Base-by-base conservation (phyloP, 2,329 filamentous ascomycete species). In the Fusarium bulbicola region DNA sequence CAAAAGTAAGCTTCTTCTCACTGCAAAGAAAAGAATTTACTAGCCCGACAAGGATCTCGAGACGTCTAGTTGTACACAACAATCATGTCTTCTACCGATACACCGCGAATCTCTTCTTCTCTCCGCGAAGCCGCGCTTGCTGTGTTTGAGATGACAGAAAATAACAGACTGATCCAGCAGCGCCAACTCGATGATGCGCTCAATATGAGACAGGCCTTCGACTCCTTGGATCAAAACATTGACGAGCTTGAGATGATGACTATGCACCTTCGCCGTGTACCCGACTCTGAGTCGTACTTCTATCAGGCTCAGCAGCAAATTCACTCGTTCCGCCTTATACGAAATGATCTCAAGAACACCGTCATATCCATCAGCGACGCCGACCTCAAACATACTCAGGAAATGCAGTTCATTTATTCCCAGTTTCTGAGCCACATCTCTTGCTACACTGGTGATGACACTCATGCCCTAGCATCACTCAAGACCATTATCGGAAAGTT, bases 191-290 rank as follows among this genome's bases (percentile, higher is more conserved):
- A 18, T 2, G 36, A 59, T 6, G 34, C 53, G 7, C 20, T 40
- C 14, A 5, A 30, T 11, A 30, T 49, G 15, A 47, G 18, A n/a
- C 14, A 59, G 10, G 16, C n/a, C 28, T 11, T 24, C n/a, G 14
- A 46, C 5, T 16, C 59, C 1, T 59, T 63, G 20, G n/a, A 47
- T 21, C 14, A n/a, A 15, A 28, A 9, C 8, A 14, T 59, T 5
- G 53, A 63, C 20, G 42, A 63, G 13, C 58, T 59, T 15, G 60
- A 63, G 36, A 12, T 49, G 20, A 20, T 32, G 15, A 47, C 36
- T 7, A 37, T 63, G 15, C 42, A 59, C 24, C 42, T 63, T 7
- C 28, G 36, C n/a, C 10, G n/a, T 24, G 16, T 40, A 21, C 34
- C 28, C n/a, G 16, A 6, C 9, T 14, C 42, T 12, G 24, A 59